Percentiles rank a stretch among this genome's conserved stretches.
Conservation (phyloP, 352 stramenopile genomes). For the Globisporangium abappressorium region DNA sequence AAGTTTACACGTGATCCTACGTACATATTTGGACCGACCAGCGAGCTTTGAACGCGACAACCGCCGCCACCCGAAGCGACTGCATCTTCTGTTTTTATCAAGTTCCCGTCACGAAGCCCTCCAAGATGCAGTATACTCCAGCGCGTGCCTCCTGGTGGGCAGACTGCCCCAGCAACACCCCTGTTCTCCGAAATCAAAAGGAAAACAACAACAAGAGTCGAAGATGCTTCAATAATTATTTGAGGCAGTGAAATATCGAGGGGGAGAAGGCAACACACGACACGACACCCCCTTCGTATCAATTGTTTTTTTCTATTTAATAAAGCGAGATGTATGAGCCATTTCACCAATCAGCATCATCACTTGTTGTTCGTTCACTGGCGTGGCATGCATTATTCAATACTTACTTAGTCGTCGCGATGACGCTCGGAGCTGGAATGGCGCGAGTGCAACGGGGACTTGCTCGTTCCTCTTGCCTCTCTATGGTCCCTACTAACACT, state of each 20-base stretch:
- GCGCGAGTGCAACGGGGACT: slow-evolving; percentile 8
- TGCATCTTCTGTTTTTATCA: slow-evolving; percentile 23
- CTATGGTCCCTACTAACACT: background rate
- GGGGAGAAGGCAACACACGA: background rate
- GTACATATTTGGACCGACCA: slow-evolving; percentile 18
- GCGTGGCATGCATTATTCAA: background rate
- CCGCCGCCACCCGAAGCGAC: slow-evolving; percentile 4
- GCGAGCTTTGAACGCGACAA: slow-evolving; percentile 2
- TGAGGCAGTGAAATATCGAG: slow-evolving; percentile 15
- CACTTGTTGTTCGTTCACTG: background rate
- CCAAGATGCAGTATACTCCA: background rate
- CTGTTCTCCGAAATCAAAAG: slow-evolving; percentile 8
- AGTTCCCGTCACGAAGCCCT: slow-evolving; percentile 15
- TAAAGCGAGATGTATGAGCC: slow-evolving; percentile 10
- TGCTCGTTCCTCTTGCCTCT: background rate
- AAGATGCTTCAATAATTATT: slow-evolving; percentile 24
- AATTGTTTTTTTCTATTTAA: slow-evolving; percentile 45
- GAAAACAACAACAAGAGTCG: slow-evolving; percentile 16
- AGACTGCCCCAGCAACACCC: background rate
- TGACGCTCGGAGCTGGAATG: slow-evolving; percentile 10
- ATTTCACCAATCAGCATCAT: background rate
- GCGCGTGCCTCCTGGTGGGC: slow-evolving; percentile 3
- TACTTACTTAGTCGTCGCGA: background rate
- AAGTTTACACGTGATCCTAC: slow-evolving; percentile 10
- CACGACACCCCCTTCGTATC: background rate